These are phyloP conservation scores for Termitomyces sp. DNA, from an alignment of 768 basidiomycete species.

Conservation along the genomic window DNA sequence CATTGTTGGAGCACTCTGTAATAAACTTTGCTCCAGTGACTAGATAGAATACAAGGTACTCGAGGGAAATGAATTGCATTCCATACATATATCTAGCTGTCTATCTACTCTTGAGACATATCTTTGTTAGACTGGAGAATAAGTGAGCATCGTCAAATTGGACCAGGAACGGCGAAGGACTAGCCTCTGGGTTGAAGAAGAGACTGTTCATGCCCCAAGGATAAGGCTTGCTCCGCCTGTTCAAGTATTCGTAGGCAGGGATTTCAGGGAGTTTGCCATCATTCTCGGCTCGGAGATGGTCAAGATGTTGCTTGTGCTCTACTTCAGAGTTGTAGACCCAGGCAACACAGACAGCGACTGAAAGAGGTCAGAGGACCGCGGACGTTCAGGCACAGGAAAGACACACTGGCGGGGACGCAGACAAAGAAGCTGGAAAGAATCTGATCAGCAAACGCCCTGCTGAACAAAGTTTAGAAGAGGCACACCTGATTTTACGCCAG, in stretches of 20 bases:
- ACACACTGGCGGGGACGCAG: constrained; percentile 73
- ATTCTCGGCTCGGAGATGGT: constrained; percentile 70
- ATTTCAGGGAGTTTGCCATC: constrained; percentile 66
- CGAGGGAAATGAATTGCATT: not conserved
- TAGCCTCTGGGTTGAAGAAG: constrained; percentile 75
- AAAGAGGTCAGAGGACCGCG: not conserved
- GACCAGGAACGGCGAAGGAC: constrained; percentile 17
- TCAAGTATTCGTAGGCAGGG: constrained; percentile 75
- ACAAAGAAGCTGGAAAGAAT: constrained; percentile 58
- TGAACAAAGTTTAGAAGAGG: constrained; percentile 5
- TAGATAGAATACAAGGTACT: not conserved
- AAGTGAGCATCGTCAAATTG: not conserved
- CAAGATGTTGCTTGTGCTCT: constrained; percentile 68
- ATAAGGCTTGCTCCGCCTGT: constrained; percentile 73
- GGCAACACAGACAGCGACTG: constrained; percentile 47
- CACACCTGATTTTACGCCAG: constrained; percentile 81
- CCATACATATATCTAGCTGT: constrained; percentile 1
- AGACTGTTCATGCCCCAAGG: constrained; percentile 84
- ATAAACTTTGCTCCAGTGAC: not conserved
- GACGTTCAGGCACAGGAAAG: not conserved
- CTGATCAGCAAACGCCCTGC: constrained; percentile 2
- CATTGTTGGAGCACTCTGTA: not conserved
- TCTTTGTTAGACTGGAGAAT: constrained; percentile 59
- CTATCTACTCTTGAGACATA: constrained; percentile 34
- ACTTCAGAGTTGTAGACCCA: constrained; percentile 55